Percentiles rank a stretch among this genome's conserved stretches.
Conservation (phyloP, 2,329 filamentous ascomycete genomes). For the Coniochaeta sp. region DNA sequence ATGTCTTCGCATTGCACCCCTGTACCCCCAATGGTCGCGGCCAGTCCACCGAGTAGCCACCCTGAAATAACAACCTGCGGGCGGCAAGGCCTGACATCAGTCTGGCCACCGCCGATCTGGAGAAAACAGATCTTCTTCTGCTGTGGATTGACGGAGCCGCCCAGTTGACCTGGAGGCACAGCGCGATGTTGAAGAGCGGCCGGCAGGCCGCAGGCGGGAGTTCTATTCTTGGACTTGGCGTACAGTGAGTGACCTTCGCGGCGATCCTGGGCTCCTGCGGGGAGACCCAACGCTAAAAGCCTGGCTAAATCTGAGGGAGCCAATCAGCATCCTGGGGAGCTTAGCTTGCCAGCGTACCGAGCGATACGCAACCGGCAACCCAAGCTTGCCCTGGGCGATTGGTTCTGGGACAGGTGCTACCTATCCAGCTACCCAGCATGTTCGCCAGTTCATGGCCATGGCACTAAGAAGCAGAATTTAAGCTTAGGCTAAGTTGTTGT, state of each 20-base stretch:
- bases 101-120: neutral
- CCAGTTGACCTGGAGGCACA: neutral
- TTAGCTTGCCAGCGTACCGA: neutral
- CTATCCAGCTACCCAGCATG: neutral
- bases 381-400: neutral
- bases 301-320: constrained; percentile 14
- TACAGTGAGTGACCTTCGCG: neutral
- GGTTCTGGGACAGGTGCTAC: neutral
- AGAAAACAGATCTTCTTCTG: neutral
- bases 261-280: neutral
- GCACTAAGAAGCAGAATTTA: neutral
- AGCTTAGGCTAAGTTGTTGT: constrained; percentile 1
- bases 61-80: neutral
- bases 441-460: neutral
- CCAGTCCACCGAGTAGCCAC: neutral
- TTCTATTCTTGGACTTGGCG: neutral
- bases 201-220: neutral
- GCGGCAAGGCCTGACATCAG: neutral
- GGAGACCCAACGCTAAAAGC: neutral
- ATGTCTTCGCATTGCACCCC: too few relatives aligned
- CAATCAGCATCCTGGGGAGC: constrained; percentile 13
- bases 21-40: neutral
- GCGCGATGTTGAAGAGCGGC: neutral
- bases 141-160: neutral
- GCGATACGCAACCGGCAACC: neutral